Conservation (phyloP, 176 grass and related monocot genomes). For the Triticum turgidum region DNA sequence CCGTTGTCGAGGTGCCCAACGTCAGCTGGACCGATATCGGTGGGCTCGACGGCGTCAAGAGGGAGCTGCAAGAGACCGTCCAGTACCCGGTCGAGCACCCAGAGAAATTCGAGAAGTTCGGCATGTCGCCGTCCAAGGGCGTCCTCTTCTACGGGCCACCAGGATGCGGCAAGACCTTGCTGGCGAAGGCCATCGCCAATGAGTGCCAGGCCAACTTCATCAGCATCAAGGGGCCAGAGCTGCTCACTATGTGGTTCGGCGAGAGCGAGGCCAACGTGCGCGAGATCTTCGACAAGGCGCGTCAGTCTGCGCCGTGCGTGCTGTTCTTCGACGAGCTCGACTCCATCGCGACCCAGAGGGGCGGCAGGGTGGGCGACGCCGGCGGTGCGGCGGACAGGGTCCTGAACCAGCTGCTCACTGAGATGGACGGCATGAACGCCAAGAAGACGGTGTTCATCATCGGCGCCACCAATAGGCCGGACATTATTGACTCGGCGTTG, state of each 20-base stretch:
- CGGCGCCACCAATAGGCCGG: constrained; percentile 59
- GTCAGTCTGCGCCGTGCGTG: constrained; percentile 33
- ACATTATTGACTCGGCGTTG: constrained; percentile 58
- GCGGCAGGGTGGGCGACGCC: constrained; percentile 45
- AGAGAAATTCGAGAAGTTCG: constrained; percentile 65
- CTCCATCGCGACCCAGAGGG: constrained; percentile 56
- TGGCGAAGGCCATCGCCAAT: constrained; percentile 66
- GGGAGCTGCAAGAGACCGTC: constrained; percentile 64
- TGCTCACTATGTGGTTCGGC: constrained; percentile 76
- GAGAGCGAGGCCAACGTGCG: constrained; percentile 68
- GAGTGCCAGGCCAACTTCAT: constrained; percentile 80
- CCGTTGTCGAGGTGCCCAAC: constrained; percentile 65
- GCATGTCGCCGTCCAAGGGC: constrained; percentile 66
- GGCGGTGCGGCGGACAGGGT: constrained; percentile 50
- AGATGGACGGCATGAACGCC: constrained; percentile 73
- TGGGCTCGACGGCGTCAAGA: constrained; percentile 64
- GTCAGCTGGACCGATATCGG: constrained; percentile 61
- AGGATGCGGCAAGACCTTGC: constrained; percentile 62
- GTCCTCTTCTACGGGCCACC: constrained; percentile 68
- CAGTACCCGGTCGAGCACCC: constrained; percentile 72
- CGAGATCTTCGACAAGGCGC: constrained; percentile 66
- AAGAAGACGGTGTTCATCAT: constrained; percentile 82
- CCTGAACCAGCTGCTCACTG: constrained; percentile 61
- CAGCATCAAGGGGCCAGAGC: constrained; percentile 60
- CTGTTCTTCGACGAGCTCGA: constrained; percentile 72